phyloP scores from a whole-genome alignment of 2,329 filamentous ascomycete species.

The Penicillium carneum region DNA sequence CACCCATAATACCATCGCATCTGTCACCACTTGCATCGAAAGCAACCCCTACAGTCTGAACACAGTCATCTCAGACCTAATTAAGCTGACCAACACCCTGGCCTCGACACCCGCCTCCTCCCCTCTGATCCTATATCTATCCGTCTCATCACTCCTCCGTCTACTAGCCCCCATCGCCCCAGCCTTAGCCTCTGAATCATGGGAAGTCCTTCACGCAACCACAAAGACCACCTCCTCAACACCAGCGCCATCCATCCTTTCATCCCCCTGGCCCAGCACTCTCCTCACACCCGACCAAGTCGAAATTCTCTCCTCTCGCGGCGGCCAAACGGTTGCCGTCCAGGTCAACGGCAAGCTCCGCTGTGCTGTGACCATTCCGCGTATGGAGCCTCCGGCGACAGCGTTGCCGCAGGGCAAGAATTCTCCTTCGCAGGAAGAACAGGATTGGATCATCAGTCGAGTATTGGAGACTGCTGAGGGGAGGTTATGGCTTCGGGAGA shows the following conservation, averaged over 20 bases:
- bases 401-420: slow-evolving; percentile 23
- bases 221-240: slow-evolving; percentile 19
- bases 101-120: slow-evolving; percentile 55
- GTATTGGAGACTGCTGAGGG: slow-evolving; percentile 70
- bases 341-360: slow-evolving; percentile 82
- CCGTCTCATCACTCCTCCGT: slow-evolving; percentile 65
- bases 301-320: slow-evolving; percentile 59
- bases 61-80: slow-evolving; percentile 82
- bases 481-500: slow-evolving; percentile 61
- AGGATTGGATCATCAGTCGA: slow-evolving; percentile 67
- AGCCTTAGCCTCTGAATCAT: slow-evolving; percentile 81
- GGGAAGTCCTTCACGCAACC: slow-evolving; percentile 63
- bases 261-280: slow-evolving; percentile 64
- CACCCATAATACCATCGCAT: slow-evolving; percentile 71
- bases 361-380: slow-evolving; percentile 70
- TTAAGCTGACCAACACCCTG: slow-evolving; percentile 77
- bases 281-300: slow-evolving; percentile 49
- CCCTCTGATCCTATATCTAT: slow-evolving; percentile 54
- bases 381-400: slow-evolving; percentile 53
- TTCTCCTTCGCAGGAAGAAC: slow-evolving; percentile 49
- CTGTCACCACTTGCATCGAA: slow-evolving; percentile 72
- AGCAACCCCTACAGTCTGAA: slow-evolving; percentile 78
- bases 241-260: slow-evolving; percentile 51
- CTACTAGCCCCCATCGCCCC: slow-evolving; percentile 82
- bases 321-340: slow-evolving; percentile 64